A percentile compares a stretch with the other conserved stretches of the same genome.
These are phyloP conservation scores for Daldinia caldariorum DNA, from an alignment of 495 filamentous ascomycete species.

Conservation along the genomic window DNA sequence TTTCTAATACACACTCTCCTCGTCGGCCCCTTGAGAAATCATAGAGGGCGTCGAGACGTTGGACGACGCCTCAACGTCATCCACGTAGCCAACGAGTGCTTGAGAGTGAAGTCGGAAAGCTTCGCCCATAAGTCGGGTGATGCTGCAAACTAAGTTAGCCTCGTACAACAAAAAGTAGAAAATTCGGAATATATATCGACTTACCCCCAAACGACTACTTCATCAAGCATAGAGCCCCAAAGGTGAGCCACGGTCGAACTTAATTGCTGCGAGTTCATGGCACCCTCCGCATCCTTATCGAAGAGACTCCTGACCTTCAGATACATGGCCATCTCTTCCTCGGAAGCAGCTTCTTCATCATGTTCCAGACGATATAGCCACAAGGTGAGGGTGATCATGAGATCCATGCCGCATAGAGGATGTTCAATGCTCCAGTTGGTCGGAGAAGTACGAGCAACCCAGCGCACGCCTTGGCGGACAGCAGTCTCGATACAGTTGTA, in stretches of 20 bases:
- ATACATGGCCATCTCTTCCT: conserved; percentile 93
- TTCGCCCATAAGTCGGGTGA: conserved; percentile 97
- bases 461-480: conserved; percentile 92
- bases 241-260: conserved; percentile 93
- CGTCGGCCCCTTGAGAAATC: conserved; percentile 68
- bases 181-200: conserved; percentile 43
- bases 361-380: conserved; percentile 99
- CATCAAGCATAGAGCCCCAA: conserved; percentile 98
- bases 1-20: conserved; percentile 68
- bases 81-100: conserved; percentile 91
- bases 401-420: conserved; percentile 92
- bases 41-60: conserved; percentile 68
- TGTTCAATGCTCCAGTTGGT: conserved; percentile 99
- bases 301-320: conserved; percentile 93
- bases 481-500: conserved; percentile 98
- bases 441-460: conserved; percentile 95
- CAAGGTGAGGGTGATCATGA: conserved; percentile 98
- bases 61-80: conserved; percentile 70
- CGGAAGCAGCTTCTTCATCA: conserved; percentile 92
- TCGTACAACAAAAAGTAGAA: conserved; percentile 6
- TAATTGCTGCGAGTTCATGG: conserved; percentile 76
- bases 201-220: conserved; percentile 97
- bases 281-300: conserved; percentile 84
- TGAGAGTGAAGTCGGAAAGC: conserved; percentile 97
- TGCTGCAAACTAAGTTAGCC: conserved; percentile 71